Base-by-base conservation (phyloP, 2,329 filamentous ascomycete genomes). In the Didymellaceae sp. region DNA sequence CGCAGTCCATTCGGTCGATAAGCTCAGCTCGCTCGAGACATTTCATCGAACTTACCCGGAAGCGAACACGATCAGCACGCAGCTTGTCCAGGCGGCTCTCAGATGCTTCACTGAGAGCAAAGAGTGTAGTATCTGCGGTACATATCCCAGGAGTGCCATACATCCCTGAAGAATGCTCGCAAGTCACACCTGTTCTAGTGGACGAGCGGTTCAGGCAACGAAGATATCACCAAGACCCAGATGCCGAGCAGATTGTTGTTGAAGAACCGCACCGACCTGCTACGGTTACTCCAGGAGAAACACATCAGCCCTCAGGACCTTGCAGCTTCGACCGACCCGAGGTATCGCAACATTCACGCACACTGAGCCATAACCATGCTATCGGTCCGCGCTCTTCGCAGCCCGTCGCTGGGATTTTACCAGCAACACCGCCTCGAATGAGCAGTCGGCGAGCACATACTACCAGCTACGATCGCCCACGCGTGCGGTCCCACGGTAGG, bases 51-150 rank as follows among this genome's bases (percentile, higher is more conserved):
- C 40, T 67, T 47, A 68, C 59, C 20, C 48, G 64, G 20, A 59
- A 63, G 24, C 62, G 57, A 22, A 54, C 58, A 18, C 54, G 41
- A 18, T 68, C 67, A n/a, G 55, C 63, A 20, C 58, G 63, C 14
- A 61, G 66, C 28, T 52, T 72, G n/a, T 59, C 60, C 17, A 62
- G 69, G 42, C 66, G 68, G 14, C 53, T 68, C 38, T 72, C 69
- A 7, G 61, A 64, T 17, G 64, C 57, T 5, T 72, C 69, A 1
- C 35, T 71, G 38, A 63, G 53, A 39, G 54, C 58, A 10, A 33
- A 59, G n/a, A 52, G 42, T 11, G 51, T 52, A 22, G 40, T 35
- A 13, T 59, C 24, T 37, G 47, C 35, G 11, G 59, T 40, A 14
- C 56, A 55, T 11, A 20, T 18, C 6, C 62, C 65, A 20, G 51